phyloP scores from a whole-genome alignment of 257 asterid genomes.

The Eustoma russellianum region DNA sequence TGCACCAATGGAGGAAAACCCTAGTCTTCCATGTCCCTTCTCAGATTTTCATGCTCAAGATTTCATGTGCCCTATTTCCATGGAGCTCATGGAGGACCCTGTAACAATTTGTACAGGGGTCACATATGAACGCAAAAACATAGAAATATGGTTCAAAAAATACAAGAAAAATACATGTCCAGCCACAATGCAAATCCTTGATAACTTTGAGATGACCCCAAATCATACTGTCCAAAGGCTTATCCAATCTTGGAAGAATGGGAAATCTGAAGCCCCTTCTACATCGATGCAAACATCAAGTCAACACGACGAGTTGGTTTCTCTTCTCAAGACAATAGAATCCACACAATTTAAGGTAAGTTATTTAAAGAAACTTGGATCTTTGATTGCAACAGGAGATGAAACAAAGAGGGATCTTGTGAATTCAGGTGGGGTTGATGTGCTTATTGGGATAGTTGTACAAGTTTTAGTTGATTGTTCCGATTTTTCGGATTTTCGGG shows the following conservation, averaged over 20 bases:
- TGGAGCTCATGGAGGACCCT: conserved; percentile 91
- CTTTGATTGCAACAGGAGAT: conserved; percentile 35
- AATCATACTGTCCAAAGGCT: conserved; percentile 69
- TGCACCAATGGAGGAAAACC: conserved; percentile 5
- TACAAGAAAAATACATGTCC: conserved; percentile 76
- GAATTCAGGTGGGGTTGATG: conserved; percentile 53
- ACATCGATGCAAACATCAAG: conserved; percentile 8
- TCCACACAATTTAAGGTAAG: conserved; percentile 70
- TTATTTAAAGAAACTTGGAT: conserved; percentile 36
- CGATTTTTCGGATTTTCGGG: conserved; percentile 52
- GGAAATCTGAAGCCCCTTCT: conserved; percentile 15
- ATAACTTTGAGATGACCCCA: conserved; percentile 46
- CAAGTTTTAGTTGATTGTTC: conserved; percentile 43
- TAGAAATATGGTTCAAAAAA: conserved; percentile 59
- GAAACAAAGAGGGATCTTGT: conserved; percentile 39
- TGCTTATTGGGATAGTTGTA: conserved; percentile 35
- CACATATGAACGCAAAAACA: conserved; percentile 63
- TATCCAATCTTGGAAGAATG: conserved; percentile 41
- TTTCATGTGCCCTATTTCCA: conserved; percentile 86
- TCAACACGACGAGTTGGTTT: conserved; percentile 37
- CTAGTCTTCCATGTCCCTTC: conserved; percentile 5
- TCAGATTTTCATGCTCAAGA: conserved; percentile 52
- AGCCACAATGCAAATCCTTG: conserved; percentile 61
- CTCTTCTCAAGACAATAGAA: conserved; percentile 36
- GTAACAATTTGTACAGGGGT: conserved; percentile 81